Evolutionary conservation across 139 green algal species (phyloP).

Genomic region (Closterium sp.): DNA sequence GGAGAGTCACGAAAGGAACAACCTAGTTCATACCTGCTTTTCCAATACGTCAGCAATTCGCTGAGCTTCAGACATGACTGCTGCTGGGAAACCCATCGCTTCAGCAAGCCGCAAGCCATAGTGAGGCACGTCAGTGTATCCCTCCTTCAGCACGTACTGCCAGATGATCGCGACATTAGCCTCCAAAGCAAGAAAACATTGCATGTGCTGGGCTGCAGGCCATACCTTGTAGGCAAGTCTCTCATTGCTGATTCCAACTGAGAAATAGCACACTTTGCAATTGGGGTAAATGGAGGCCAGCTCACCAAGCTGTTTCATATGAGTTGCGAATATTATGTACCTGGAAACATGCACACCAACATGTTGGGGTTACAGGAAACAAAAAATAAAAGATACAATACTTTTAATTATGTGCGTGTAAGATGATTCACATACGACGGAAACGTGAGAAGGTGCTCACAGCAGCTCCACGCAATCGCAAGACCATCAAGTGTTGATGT

Average conservation of each 20-base stretch:
- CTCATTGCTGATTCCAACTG: constrained; percentile 10
- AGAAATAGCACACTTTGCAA: constrained; percentile 43
- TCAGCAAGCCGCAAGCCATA: constrained; percentile 33
- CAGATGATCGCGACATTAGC: background rate
- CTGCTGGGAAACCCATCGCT: constrained; percentile 10
- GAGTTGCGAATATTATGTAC: constrained; percentile 43
- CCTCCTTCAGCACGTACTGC: constrained; percentile 38
- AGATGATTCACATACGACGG: constrained; percentile 11
- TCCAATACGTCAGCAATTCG: constrained; percentile 22
- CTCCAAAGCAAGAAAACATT: background rate
- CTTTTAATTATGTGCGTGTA: no score
- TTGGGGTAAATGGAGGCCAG: constrained; percentile 46
- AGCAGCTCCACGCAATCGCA: constrained; percentile 56
- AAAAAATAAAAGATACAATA: background rate
- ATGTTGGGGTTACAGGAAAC: background rate
- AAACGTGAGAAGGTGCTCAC: constrained; percentile 37
- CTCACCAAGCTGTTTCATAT: constrained; percentile 45
- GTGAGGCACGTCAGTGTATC: constrained; percentile 33
- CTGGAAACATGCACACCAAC: background rate
- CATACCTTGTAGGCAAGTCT: constrained; percentile 27
- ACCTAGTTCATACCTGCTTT: background rate
- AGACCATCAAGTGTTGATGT: constrained; percentile 64
- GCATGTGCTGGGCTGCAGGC: background rate
- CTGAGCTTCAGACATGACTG: constrained; percentile 17
- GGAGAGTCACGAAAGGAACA: background rate